phyloP scores from a whole-genome alignment of 2,329 filamentous ascomycete species.

The Colletotrichum tamarilloi region DNA sequence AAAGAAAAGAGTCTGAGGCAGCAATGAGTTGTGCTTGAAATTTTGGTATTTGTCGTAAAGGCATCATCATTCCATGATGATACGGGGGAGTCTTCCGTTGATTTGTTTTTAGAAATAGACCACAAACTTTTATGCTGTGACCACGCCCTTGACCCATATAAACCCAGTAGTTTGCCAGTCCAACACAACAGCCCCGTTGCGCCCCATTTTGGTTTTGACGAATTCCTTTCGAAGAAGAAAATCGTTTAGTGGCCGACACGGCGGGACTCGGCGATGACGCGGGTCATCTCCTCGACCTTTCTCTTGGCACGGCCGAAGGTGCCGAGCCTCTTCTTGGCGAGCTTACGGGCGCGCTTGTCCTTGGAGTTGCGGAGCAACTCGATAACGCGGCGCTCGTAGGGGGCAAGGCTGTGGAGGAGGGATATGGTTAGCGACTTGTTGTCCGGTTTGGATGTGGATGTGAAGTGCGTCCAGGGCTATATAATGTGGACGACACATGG shows the following conservation, averaged over 20 bases:
- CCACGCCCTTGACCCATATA: conserved; percentile 47
- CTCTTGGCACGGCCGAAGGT: conserved; percentile 99
- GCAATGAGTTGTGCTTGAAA: conserved; percentile 33
- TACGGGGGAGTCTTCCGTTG: conserved; percentile 38
- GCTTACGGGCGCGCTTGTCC: conserved; percentile 99
- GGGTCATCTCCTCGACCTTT: conserved; percentile 99
- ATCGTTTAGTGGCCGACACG: conserved; percentile 66
- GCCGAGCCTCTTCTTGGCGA: conserved; percentile 99
- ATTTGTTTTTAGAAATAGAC: conserved; percentile 30
- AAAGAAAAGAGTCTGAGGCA: not conserved
- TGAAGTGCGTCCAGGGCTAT: not conserved
- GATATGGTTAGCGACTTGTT: conserved; percentile 42
- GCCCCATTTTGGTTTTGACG: not conserved
- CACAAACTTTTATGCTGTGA: conserved; percentile 42
- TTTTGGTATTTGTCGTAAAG: conserved; percentile 50
- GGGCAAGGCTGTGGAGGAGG: conserved; percentile 72
- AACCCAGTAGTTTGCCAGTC: conserved; percentile 24
- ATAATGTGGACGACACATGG: not conserved
- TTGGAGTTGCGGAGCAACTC: conserved; percentile 99
- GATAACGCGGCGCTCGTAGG: conserved; percentile 98
- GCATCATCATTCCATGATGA: conserved; percentile 45
- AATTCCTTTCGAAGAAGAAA: not conserved
- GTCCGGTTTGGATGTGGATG: not conserved
- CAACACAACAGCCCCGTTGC: not conserved
- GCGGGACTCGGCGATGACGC: conserved; percentile 97